phyloP scores from a whole-genome alignment of 371 early-diverging fungal genomes.

The Funneliformis caledonium region DNA sequence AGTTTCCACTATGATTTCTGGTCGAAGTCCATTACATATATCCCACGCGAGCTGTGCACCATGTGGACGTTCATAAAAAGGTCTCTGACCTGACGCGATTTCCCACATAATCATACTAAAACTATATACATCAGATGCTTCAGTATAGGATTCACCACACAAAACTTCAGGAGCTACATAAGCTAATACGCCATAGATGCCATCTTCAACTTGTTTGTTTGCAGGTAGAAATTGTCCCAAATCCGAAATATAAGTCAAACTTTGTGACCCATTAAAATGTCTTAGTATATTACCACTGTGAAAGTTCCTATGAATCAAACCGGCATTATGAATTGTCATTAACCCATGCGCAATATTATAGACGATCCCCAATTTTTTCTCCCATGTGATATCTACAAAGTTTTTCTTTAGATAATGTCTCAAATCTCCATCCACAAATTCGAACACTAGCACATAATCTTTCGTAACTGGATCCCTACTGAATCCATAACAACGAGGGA shows the following conservation, averaged over 20 bases:
- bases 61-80: slow-evolving; percentile 22
- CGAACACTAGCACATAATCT: slow-evolving; percentile 26
- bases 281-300: slow-evolving; percentile 35
- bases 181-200: slow-evolving; percentile 13
- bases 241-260: slow-evolving; percentile 16
- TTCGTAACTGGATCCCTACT: slow-evolving; percentile 8
- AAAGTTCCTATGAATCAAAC: slow-evolving; percentile 33
- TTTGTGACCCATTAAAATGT: slow-evolving; percentile 24
- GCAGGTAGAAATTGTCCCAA: slow-evolving; percentile 25
- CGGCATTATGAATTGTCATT: slow-evolving; percentile 31
- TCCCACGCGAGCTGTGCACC: neutral
- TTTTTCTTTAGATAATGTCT: slow-evolving; percentile 16
- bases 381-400: slow-evolving; percentile 22
- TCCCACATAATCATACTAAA: slow-evolving; percentile 21
- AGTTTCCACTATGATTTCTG: neutral
- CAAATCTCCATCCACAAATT: slow-evolving; percentile 6
- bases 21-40: slow-evolving; percentile 32
- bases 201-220: neutral
- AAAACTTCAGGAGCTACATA: slow-evolving; percentile 35
- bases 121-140: slow-evolving; percentile 3
- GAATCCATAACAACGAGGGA: slow-evolving; percentile 32
- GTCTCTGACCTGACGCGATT: neutral
- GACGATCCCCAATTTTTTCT: slow-evolving; percentile 23
- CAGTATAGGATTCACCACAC: neutral
- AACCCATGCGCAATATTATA: slow-evolving; percentile 32